A percentile compares a stretch with the other conserved stretches of the same genome.
phyloP scores from a whole-genome alignment of 805 yeast genomes.

The Cyberlindnera xishuangbannaensis region DNA sequence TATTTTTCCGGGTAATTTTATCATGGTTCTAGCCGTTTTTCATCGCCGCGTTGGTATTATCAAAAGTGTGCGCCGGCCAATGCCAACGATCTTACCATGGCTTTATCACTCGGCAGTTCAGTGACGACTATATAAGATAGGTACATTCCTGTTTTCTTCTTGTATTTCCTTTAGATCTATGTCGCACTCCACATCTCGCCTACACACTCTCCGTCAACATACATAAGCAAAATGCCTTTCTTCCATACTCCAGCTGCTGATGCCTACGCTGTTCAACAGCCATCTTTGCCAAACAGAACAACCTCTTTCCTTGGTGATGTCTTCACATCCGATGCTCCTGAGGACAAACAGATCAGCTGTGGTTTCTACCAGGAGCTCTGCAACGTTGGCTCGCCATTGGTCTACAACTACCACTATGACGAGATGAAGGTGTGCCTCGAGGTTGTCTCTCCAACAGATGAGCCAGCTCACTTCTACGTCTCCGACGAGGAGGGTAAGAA shows the following conservation, averaged over 20 bases:
- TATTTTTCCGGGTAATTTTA: no score
- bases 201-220: neutral
- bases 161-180: no score
- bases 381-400: slow-evolving; percentile 61
- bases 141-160: no score
- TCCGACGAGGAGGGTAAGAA: slow-evolving; percentile 61
- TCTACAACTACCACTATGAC: slow-evolving; percentile 60
- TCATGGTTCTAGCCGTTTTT: no score
- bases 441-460: slow-evolving; percentile 45
- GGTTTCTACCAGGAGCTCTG: slow-evolving; percentile 59
- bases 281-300: slow-evolving; percentile 58
- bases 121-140: no score
- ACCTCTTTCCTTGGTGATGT: slow-evolving; percentile 67
- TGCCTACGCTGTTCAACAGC: slow-evolving; percentile 51
- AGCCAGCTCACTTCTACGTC: slow-evolving; percentile 47
- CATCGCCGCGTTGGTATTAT: no score
- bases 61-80: no score
- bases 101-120: no score
- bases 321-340: slow-evolving; percentile 54
- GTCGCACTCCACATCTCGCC: no score
- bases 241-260: slow-evolving; percentile 46
- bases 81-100: no score
- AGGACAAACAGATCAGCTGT: slow-evolving; percentile 53
- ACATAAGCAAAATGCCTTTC: slow-evolving; percentile 26
- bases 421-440: slow-evolving; percentile 61